phyloP scores from a whole-genome alignment of 1,284 basidiomycete species.

The Cutaneotrichosporon sp. region DNA sequence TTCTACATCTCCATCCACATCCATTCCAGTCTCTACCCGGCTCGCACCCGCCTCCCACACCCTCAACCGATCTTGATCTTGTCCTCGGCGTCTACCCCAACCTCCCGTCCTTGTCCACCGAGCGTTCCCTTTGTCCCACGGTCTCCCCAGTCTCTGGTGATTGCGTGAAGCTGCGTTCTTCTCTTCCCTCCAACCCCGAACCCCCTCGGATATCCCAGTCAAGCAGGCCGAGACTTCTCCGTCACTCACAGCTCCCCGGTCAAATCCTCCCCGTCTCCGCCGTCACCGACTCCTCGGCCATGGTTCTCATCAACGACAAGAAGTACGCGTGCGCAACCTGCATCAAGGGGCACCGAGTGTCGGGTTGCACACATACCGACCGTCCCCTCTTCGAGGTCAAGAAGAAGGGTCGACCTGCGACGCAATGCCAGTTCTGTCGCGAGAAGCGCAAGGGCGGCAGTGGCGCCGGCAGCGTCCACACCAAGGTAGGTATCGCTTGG shows the following conservation, averaged over 20 bases:
- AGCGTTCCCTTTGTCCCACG: background rate
- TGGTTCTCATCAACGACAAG: conserved; percentile 74
- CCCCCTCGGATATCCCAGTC: background rate
- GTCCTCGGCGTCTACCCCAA: too few relatives aligned
- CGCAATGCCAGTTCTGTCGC: conserved; percentile 74
- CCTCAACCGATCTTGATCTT: background rate
- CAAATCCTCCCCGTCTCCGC: background rate
- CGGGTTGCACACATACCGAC: conserved; percentile 72
- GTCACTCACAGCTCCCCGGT: background rate
- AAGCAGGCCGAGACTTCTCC: background rate
- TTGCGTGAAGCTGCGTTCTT: background rate
- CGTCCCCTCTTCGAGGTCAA: conserved; percentile 76
- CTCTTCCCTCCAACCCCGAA: background rate
- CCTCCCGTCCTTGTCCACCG: background rate
- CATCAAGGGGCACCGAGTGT: conserved; percentile 79
- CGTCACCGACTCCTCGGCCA: conserved; percentile 18
- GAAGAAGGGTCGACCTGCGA: conserved; percentile 74
- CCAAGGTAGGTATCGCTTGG: conserved; percentile 31
- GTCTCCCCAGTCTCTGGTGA: background rate
- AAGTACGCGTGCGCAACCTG: conserved; percentile 71
- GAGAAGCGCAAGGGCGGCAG: conserved; percentile 66
- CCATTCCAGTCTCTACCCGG: background rate
- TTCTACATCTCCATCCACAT: background rate
- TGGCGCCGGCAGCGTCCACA: conserved; percentile 39
- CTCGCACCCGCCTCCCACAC: background rate